Evolutionary conservation across 768 basidiomycete species (phyloP).

Genomic region (Porpolomopsis calyptriformis): DNA sequence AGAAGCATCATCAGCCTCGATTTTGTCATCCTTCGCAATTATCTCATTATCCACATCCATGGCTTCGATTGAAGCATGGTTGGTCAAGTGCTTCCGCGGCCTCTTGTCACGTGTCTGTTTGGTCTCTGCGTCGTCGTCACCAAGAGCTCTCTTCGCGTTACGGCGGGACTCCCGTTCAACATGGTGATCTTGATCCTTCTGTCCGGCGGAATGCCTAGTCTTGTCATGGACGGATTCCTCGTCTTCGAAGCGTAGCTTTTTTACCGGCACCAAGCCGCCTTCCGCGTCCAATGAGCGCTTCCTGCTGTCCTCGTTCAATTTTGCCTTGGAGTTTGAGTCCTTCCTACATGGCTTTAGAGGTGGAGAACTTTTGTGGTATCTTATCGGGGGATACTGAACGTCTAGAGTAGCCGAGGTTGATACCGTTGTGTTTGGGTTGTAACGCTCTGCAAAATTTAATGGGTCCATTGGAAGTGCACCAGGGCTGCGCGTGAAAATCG

Average conservation of each 20-base stretch:
- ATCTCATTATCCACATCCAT: neutral
- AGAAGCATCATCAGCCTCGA: neutral
- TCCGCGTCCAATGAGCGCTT: slow-evolving; percentile 38
- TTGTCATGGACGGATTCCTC: slow-evolving; percentile 39
- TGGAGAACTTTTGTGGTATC: slow-evolving; percentile 15
- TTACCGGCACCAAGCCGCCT: slow-evolving; percentile 30
- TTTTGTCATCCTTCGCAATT: neutral
- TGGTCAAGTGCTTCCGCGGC: slow-evolving; percentile 42
- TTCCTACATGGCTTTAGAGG: slow-evolving; percentile 25
- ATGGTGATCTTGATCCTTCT: neutral
- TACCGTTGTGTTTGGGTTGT: slow-evolving; percentile 23
- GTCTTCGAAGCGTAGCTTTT: slow-evolving; percentile 44
- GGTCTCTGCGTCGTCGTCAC: slow-evolving; percentile 28
- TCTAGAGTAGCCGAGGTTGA: slow-evolving; percentile 10
- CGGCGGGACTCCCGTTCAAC: slow-evolving; percentile 21
- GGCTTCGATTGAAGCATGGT: slow-evolving; percentile 20
- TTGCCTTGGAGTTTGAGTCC: slow-evolving; percentile 18
- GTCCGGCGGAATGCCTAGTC: slow-evolving; percentile 24
- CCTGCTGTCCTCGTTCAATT: slow-evolving; percentile 17
- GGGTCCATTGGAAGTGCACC: slow-evolving; percentile 11
- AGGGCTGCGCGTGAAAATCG: neutral
- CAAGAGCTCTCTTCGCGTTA: slow-evolving; percentile 41
- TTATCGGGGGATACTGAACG: slow-evolving; percentile 13
- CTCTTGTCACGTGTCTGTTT: slow-evolving; percentile 40
- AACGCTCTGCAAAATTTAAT: slow-evolving; percentile 27